phyloP scores from a whole-genome alignment of 345 rosid species.

The Erysimum cheiranthoides region DNA sequence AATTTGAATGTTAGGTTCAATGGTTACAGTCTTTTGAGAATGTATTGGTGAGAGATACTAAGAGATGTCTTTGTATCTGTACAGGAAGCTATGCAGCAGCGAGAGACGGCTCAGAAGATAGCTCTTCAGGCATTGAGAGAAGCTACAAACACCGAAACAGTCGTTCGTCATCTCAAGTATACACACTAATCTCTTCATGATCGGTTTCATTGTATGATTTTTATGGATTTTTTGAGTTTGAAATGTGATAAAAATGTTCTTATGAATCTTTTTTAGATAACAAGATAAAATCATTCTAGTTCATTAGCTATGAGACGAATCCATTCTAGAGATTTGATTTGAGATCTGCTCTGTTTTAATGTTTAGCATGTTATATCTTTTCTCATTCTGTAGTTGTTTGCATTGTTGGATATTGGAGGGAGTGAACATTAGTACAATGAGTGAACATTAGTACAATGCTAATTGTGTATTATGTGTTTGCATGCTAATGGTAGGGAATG shows the following conservation, averaged over 20 bases:
- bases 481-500: too few relatives aligned
- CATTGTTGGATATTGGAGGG: too few relatives aligned
- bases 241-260: conserved; percentile 26
- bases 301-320: too few relatives aligned
- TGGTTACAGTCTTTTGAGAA: background rate
- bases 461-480: too few relatives aligned
- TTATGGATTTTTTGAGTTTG: background rate
- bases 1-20: background rate
- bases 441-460: too few relatives aligned
- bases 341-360: too few relatives aligned
- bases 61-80: conserved; percentile 21
- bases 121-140: conserved; percentile 93
- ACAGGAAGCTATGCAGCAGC: conserved; percentile 92
- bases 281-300: too few relatives aligned
- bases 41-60: conserved; percentile 7
- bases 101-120: conserved; percentile 83
- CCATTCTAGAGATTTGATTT: too few relatives aligned
- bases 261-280: conserved; percentile 10
- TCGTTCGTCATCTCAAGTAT: conserved; percentile 91
- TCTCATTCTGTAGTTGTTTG: too few relatives aligned
- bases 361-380: too few relatives aligned
- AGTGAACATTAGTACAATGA: too few relatives aligned
- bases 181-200: background rate
- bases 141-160: conserved; percentile 74
- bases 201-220: background rate